Evolutionary conservation across 2,329 filamentous ascomycete genomes (phyloP).

Genomic region (Cadophora sp.): DNA sequence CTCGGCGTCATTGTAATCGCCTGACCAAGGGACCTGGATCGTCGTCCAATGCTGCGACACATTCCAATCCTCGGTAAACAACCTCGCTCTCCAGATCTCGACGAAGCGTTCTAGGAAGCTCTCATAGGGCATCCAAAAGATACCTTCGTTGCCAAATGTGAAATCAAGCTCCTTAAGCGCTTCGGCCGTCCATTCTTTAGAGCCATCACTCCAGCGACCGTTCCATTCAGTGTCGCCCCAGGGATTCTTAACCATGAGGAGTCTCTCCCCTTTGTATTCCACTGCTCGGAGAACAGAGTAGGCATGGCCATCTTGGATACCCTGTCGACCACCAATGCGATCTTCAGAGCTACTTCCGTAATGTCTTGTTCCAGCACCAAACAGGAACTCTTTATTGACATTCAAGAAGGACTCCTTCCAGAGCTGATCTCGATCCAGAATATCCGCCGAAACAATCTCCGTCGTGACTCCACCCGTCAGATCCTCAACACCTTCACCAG

Average conservation of each 20-base stretch:
- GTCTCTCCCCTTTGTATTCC: constrained; percentile 58
- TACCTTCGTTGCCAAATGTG: constrained; percentile 66
- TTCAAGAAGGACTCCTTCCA: constrained; percentile 83
- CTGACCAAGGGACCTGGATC: constrained; percentile 65
- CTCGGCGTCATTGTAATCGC: constrained; percentile 65
- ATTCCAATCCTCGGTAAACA: constrained; percentile 66
- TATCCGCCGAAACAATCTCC: constrained; percentile 71
- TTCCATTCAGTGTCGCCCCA: constrained; percentile 68
- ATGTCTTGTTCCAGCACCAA: constrained; percentile 65
- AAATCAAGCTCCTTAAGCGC: constrained; percentile 63
- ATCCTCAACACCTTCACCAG: constrained; percentile 63
- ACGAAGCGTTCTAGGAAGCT: constrained; percentile 67
- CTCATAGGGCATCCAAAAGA: constrained; percentile 69
- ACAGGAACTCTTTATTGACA: constrained; percentile 81
- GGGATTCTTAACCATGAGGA: constrained; percentile 61
- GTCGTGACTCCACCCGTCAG: constrained; percentile 74
- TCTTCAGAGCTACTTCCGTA: constrained; percentile 43
- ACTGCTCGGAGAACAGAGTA: constrained; percentile 65
- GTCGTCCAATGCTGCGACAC: constrained; percentile 67
- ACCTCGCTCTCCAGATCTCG: constrained; percentile 64
- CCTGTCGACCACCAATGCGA: constrained; percentile 50
- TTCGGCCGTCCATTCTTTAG: constrained; percentile 67
- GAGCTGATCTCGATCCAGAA: constrained; percentile 80
- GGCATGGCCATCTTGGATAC: constrained; percentile 63
- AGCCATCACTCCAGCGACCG: constrained; percentile 63